phyloP scores from a whole-genome alignment of 2,329 filamentous ascomycete species.

The Blastomyces percursus region DNA sequence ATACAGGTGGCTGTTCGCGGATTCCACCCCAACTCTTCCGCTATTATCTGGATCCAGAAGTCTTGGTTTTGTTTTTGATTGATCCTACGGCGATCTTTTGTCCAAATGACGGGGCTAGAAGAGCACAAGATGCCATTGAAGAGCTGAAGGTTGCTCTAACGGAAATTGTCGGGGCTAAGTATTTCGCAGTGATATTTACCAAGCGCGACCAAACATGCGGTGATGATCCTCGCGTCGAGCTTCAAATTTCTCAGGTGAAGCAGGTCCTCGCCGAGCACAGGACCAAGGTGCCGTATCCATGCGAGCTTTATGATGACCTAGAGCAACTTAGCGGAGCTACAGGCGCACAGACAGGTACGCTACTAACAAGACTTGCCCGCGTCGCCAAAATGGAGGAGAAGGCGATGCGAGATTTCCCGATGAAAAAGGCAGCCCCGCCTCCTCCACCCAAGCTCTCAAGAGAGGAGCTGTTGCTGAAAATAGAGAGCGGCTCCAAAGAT shows the following conservation, averaged over 20 bases:
- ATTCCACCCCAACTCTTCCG: neutral
- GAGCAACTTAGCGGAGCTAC: conserved; percentile 5
- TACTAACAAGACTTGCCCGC: conserved; percentile 1
- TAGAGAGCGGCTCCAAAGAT: neutral
- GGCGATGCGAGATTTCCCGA: neutral
- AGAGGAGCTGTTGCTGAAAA: neutral
- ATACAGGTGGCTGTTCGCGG: neutral
- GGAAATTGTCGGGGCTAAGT: neutral
- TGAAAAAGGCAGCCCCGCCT: neutral
- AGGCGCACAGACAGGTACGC: conserved; percentile 6
- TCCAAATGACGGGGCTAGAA: neutral
- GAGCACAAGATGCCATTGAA: neutral
- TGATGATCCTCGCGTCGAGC: neutral
- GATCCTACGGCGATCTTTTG: neutral
- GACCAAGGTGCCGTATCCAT: neutral
- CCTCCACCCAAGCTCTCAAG: neutral
- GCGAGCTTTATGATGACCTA: conserved; percentile 9
- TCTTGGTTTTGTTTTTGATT: neutral
- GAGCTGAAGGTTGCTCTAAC: neutral
- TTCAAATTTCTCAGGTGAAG: neutral
- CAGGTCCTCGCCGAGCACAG: neutral
- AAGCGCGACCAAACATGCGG: neutral
- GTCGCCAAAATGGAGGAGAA: neutral
- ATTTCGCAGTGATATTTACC: conserved; percentile 5
- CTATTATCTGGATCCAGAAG: neutral